Percentiles rank a stretch among this genome's conserved stretches.
Evolutionary conservation across 2,329 filamentous ascomycete genomes (phyloP).

Genomic region (Alternaria postmessia): DNA sequence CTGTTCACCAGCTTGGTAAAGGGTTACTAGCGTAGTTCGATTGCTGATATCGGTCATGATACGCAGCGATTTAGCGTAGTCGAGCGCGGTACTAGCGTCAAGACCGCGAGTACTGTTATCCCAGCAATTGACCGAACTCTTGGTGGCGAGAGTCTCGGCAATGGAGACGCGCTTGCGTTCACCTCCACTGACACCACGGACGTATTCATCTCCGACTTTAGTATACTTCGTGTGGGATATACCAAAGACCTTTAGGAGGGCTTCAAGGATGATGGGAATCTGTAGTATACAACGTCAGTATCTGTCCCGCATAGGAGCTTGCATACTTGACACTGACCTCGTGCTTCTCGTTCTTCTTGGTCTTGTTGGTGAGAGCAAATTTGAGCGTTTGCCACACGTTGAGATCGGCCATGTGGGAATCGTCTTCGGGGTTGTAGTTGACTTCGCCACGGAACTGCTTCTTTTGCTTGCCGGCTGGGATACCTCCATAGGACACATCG

Average conservation of each 20-base stretch:
- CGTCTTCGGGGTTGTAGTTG: constrained; percentile 80
- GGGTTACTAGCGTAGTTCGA: constrained; percentile 73
- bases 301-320: neutral
- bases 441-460: constrained; percentile 78
- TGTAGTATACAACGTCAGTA: constrained; percentile 1
- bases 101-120: constrained; percentile 84
- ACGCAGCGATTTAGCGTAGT: constrained; percentile 78
- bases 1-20: constrained; percentile 75
- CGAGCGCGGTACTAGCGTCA: constrained; percentile 79
- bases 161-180: constrained; percentile 79
- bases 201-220: constrained; percentile 75
- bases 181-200: constrained; percentile 79
- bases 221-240: constrained; percentile 79
- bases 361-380: constrained; percentile 79
- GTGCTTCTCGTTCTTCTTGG: constrained; percentile 68
- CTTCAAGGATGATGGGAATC: constrained; percentile 73
- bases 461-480: constrained; percentile 71
- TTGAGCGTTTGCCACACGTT: constrained; percentile 81
- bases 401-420: constrained; percentile 75
- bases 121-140: constrained; percentile 74
- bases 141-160: constrained; percentile 75
- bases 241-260: constrained; percentile 79
- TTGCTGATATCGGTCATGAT: constrained; percentile 82
- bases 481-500: constrained; percentile 75
- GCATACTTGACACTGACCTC: constrained; percentile 44